Conservation (phyloP, 768 basidiomycete genomes). For the Xanthoconium purpureum region DNA sequence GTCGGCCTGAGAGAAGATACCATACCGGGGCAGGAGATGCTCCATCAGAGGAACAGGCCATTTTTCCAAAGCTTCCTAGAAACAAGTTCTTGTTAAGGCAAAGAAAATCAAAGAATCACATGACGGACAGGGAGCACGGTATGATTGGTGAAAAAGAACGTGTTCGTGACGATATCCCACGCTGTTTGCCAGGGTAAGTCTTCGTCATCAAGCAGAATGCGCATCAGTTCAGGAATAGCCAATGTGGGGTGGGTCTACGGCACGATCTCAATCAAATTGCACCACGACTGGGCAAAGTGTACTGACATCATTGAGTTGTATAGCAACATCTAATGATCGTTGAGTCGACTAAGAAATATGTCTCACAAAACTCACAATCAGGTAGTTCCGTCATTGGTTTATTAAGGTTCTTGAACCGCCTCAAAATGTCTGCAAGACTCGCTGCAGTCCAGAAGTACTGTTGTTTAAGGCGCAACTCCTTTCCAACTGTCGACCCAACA, state of each 20-base stretch:
- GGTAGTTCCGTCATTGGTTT: conserved; percentile 79
- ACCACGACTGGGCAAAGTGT: background rate
- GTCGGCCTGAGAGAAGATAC: conserved; percentile 1
- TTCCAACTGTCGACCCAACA: conserved; percentile 54
- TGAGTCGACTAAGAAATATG: conserved; percentile 4
- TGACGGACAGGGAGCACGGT: conserved; percentile 79
- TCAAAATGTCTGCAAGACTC: conserved; percentile 82
- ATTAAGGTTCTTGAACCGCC: conserved; percentile 88
- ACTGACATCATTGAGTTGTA: conserved; percentile 90
- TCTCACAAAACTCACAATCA: conserved; percentile 54
- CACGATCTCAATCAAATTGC: conserved; percentile 1
- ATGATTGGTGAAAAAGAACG: conserved; percentile 96
- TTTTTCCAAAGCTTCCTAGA: conserved; percentile 79
- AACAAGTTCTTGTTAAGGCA: background rate
- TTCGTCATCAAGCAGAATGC: conserved; percentile 89
- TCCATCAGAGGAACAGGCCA: conserved; percentile 90
- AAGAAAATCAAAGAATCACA: background rate
- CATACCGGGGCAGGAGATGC: conserved; percentile 74
- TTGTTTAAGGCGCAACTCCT: conserved; percentile 88
- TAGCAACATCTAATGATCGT: conserved; percentile 62
- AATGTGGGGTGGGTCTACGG: conserved; percentile 90
- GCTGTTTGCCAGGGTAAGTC: conserved; percentile 79
- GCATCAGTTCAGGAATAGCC: conserved; percentile 93
- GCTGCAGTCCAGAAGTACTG: conserved; percentile 97
- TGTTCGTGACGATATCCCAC: conserved; percentile 86